Conservation (phyloP, 164 flowering plant genomes). For the Aristolochia californica region DNA sequence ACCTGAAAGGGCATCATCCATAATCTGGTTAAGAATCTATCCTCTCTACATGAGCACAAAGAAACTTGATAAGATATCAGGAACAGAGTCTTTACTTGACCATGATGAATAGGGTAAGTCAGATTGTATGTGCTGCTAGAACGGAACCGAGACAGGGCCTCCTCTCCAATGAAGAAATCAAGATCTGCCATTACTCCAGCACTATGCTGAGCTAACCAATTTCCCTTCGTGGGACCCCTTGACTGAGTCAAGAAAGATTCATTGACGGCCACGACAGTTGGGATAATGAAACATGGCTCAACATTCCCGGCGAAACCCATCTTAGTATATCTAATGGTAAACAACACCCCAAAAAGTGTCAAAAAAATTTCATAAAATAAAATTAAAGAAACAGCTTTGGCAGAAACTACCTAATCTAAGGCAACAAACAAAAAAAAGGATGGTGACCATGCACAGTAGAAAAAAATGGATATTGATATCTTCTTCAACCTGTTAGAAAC, state of each 20-base stretch:
- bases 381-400: not conserved
- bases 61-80: no score
- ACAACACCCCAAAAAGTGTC: not conserved
- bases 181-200: conserved; percentile 99
- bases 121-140: conserved; percentile 73
- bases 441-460: no score
- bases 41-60: not conserved
- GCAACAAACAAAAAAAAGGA: no score
- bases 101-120: conserved; percentile 72
- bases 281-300: conserved; percentile 16
- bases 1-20: conserved; percentile 22
- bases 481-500: no score
- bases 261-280: conserved; percentile 78
- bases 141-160: conserved; percentile 61
- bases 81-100: conserved; percentile 30
- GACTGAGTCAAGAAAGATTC: conserved; percentile 76
- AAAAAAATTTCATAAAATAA: not conserved
- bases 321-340: conserved; percentile 65
- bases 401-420: no score
- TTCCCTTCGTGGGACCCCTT: conserved; percentile 48
- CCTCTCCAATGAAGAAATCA: conserved; percentile 91
- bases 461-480: no score
- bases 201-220: conserved; percentile 77
- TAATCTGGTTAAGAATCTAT: not conserved
- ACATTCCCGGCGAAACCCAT: conserved; percentile 41